Base-by-base conservation (phyloP, 306 rosid species). In the Betula pendula region DNA sequence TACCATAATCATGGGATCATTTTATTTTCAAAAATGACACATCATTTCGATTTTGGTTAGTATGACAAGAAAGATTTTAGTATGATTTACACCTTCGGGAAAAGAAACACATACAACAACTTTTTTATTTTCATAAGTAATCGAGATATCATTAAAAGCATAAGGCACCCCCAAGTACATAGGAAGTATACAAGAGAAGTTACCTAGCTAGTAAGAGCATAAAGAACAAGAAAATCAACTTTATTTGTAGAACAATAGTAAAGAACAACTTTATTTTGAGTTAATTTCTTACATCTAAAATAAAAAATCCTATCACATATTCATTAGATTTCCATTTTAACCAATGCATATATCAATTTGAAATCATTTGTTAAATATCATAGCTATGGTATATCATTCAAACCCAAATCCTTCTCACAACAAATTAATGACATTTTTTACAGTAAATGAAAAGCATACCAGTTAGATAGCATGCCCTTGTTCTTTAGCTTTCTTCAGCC, bases 401-500 rank as follows among this genome's bases (percentile, higher is more conserved):
- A 19, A 55, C 5, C 33, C 42, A 60, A 29, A 70, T 53, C 49
- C 45, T 73, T 11, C 17, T 69, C 79, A 75, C 14, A 60, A 65
- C 16, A 60, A 75, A 55, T 10, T 6, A 43, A 11, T 15, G 25
- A 71, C 33, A 56, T 56, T 24, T 13, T 42, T 40, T 10, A 63
- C 68, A 22, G 60, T 69, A 70, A 42, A 38, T 38, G 73, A 68
- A 13, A 80, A 68, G 70, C 79, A 40, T 77, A 88, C 89, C 89
- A 45, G 77, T 85, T 80, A 88, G 68, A 65, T 25, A 24, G 76
- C 84, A 31, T 44, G 84, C 49, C 91, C 88, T 59, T 86, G 83
- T 73, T 91, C 92, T 83, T 84, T 84, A 2, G 84, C 92, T 82
- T 92, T 90, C 88, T 77, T 83, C 25, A 84, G 48, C 91, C 88